Percentiles rank a stretch among this genome's conserved stretches.
These are phyloP conservation scores for Neocatenulostroma microsporum DNA, from an alignment of 2,329 filamentous ascomycete genomes.

Conservation along the genomic window DNA sequence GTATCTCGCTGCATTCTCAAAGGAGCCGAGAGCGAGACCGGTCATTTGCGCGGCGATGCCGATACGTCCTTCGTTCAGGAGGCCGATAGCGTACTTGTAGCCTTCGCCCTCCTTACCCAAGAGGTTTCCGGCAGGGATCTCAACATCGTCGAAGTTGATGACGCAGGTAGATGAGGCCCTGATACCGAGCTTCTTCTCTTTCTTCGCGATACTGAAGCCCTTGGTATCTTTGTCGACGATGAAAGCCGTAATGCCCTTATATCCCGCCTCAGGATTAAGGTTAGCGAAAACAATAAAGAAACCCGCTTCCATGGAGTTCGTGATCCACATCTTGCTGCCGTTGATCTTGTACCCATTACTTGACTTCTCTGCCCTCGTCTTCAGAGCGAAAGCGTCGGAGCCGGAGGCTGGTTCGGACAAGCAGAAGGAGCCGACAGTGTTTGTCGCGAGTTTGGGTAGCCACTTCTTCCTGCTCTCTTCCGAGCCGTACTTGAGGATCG, in stretches of 20 bases:
- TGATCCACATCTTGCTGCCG: constrained; percentile 99
- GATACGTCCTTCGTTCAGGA: constrained; percentile 94
- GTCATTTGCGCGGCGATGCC: constrained; percentile 99
- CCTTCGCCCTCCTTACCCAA: constrained; percentile 83
- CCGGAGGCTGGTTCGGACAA: constrained; percentile 56
- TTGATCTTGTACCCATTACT: constrained; percentile 76
- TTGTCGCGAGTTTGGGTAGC: constrained; percentile 81
- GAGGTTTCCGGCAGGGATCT: constrained; percentile 79
- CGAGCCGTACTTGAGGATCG: constrained; percentile 76
- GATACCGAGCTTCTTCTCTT: constrained; percentile 99
- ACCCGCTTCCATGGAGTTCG: constrained; percentile 85
- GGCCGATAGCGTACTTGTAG: constrained; percentile 93
- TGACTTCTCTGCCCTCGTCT: constrained; percentile 82
- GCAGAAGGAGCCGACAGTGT: constrained; percentile 58
- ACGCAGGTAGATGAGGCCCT: constrained; percentile 93
- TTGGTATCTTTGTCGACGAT: constrained; percentile 82
- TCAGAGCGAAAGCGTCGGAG: constrained; percentile 90
- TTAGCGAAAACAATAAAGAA: constrained; percentile 99
- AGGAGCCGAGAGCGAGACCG: constrained; percentile 85
- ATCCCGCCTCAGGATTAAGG: constrained; percentile 81
- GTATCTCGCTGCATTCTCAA: constrained; percentile 88
- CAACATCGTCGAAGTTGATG: constrained; percentile 93
- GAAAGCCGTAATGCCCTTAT: constrained; percentile 96
- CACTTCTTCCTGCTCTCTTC: constrained; percentile 72
- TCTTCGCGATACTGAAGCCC: constrained; percentile 94